A percentile compares a stretch with the other conserved stretches of the same genome.
These are phyloP conservation scores for Pyricularia grisea DNA, from an alignment of 2,329 filamentous ascomycete species.

Conservation along the genomic window DNA sequence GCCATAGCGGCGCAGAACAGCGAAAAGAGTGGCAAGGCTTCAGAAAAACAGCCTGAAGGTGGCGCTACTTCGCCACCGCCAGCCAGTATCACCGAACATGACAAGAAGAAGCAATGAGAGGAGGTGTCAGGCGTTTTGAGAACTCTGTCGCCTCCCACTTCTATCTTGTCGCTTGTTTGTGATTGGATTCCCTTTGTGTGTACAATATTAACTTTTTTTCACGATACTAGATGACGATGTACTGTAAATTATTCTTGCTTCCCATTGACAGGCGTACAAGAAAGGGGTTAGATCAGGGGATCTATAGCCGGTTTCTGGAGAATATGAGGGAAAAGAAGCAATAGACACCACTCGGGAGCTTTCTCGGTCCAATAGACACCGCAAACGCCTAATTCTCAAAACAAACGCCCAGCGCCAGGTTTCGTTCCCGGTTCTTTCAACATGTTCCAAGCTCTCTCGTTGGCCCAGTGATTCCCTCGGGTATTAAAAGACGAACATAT, in stretches of 20 bases:
- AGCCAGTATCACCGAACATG: not conserved
- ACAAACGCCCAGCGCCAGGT: not conserved
- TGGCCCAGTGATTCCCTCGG: not conserved
- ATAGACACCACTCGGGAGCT: not conserved
- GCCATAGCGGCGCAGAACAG: constrained; percentile 27
- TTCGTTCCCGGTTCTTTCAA: not conserved
- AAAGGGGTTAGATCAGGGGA: not conserved
- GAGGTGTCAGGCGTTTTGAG: not conserved
- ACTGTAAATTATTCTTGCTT: not conserved
- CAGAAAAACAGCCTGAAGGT: not conserved
- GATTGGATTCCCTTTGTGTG: not conserved
- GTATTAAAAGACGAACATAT: too few species aligned
- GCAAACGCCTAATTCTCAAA: not conserved
- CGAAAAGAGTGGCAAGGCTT: not conserved
- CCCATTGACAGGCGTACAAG: not conserved
- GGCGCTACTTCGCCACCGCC: not conserved
- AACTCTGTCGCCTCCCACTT: not conserved
- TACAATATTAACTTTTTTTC: not conserved
- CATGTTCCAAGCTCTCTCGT: not conserved
- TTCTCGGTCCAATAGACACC: not conserved
- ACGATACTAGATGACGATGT: constrained; percentile 1
- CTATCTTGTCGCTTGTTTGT: not conserved
- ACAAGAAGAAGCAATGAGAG: not conserved
- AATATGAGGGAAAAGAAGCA: not conserved
- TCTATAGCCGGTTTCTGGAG: not conserved